A percentile compares a stretch with the other conserved stretches of the same genome.
Conservation (phyloP, 805 yeast species). For the Yamadazyma ubonensis region DNA sequence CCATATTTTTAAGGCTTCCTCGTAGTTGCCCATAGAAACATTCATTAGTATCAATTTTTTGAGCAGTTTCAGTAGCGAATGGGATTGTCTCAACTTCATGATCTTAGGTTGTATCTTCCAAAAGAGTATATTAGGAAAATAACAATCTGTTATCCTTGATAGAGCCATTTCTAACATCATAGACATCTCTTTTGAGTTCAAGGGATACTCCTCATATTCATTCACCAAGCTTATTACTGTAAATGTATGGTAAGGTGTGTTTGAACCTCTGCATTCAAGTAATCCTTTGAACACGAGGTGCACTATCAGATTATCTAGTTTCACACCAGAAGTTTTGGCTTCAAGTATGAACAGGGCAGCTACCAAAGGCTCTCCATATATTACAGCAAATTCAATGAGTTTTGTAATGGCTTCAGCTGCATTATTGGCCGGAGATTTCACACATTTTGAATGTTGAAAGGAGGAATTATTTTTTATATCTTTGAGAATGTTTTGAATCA, state of each 20-base stretch:
- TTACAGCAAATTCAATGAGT: constrained; percentile 18
- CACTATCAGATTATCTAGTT: constrained; percentile 4
- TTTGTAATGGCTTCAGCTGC: constrained; percentile 9
- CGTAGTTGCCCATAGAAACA: constrained; percentile 14
- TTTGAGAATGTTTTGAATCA: constrained; percentile 11
- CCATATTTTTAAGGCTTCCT: constrained; percentile 21
- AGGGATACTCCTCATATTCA: constrained; percentile 1
- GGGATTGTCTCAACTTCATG: background rate
- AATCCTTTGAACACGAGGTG: constrained; percentile 14
- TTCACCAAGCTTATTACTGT: constrained; percentile 15
- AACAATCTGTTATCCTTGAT: background rate
- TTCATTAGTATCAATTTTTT: constrained; percentile 15
- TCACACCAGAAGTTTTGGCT: constrained; percentile 6
- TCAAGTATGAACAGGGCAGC: constrained; percentile 21
- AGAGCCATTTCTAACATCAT: background rate
- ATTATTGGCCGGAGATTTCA: too few relatives aligned
- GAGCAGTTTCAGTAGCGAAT: background rate
- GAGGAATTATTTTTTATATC: too few relatives aligned
- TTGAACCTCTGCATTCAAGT: constrained; percentile 10
- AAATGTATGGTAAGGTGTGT: constrained; percentile 13
- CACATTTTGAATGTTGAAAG: too few relatives aligned
- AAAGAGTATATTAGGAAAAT: constrained; percentile 11
- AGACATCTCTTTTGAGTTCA: constrained; percentile 5
- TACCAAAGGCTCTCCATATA: constrained; percentile 23
- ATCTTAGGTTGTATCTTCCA: constrained; percentile 1